Evolutionary conservation across 192 early-diverging fungal genomes (phyloP).

Genomic region (Cetraspora pellucida): DNA sequence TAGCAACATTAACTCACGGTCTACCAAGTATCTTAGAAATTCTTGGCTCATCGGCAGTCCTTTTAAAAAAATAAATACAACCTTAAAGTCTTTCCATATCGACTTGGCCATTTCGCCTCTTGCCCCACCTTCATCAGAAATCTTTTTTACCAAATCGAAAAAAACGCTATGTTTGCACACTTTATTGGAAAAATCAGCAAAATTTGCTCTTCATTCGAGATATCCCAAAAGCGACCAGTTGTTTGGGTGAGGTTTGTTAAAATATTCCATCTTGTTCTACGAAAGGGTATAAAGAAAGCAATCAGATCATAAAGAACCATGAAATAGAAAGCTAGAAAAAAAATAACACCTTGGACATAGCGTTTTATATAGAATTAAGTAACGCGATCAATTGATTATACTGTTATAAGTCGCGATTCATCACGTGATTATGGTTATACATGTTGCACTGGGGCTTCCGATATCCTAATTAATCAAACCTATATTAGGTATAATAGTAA

Average conservation of each 20-base stretch:
- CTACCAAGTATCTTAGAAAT: conserved; percentile 8
- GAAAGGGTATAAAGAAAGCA: conserved; percentile 11
- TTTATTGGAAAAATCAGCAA: conserved; percentile 15
- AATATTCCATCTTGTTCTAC: conserved; percentile 4
- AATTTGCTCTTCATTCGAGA: conserved; percentile 6
- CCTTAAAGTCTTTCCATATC: conserved; percentile 23
- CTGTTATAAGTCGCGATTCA: no score
- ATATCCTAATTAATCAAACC: no score
- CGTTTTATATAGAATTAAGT: no score
- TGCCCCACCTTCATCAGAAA: conserved; percentile 16
- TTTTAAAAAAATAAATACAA: conserved; percentile 24
- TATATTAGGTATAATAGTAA: no score
- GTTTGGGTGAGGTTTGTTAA: conserved; percentile 8
- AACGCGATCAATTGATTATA: no score
- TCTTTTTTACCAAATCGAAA: conserved; percentile 7
- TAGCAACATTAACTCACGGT: conserved; percentile 19
- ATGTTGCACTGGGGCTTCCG: no score
- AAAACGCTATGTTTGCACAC: not conserved
- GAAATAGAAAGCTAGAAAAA: no score
- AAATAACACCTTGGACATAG: no score
- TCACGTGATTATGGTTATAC: no score
- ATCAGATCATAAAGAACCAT: no score
- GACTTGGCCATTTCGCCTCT: conserved; percentile 4
- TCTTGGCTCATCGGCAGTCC: not conserved
- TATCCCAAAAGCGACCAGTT: conserved; percentile 25